Base-by-base conservation (phyloP, 73 alveolate genomes). In the Symbiodinium natans region DNA sequence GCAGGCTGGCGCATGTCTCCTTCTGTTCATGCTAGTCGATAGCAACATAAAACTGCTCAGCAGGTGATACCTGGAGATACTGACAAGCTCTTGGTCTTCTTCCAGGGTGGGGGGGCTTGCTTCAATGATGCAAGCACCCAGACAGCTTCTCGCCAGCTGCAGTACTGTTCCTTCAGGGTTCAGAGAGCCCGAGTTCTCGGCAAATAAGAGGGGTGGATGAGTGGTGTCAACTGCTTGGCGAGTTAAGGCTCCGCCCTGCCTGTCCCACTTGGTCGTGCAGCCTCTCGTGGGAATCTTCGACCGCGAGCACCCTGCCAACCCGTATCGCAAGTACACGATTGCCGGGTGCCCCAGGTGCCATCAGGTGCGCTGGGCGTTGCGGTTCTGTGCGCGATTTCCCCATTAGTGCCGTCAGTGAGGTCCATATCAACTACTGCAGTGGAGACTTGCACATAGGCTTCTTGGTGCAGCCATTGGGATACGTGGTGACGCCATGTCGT, bases 71-170 rank as follows among this genome's bases (percentile, higher is more conserved):
- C 95, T 15, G 95, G 95, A 33, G 33, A 38, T 31, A 2, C 85
- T 23, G 74, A 88, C 59, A 56, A 63, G 34, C 43, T 88, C 42
- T 11, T 88, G 84, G 3, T 88, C 73, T 88, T 88, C 85, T 88
- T 88, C 71, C 95, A 88, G 95, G 95, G 95, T 23, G 95, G 95
- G 43, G 95, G 95, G 8, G 95, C 95, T 17, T 88, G 95, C 31
- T 88, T 88, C 71, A 88, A 63, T 39, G 95, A 88, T 82, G 95
- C 77, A 7, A 88, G 95, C 95, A 88, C 73, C 25, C 85, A 88
- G 71, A 71, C 73, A 6, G 94, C 48, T 6, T 19, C 54, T 0
- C 36, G 38, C 80, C 0, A 56, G 31, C 6, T 56, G 36, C 75
- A 7, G 33, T 17, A 25, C 75, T 56, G 36, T 56, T 25, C 75